Base-by-base conservation (phyloP, 495 filamentous ascomycete species). In the Viridothelium virens region DNA sequence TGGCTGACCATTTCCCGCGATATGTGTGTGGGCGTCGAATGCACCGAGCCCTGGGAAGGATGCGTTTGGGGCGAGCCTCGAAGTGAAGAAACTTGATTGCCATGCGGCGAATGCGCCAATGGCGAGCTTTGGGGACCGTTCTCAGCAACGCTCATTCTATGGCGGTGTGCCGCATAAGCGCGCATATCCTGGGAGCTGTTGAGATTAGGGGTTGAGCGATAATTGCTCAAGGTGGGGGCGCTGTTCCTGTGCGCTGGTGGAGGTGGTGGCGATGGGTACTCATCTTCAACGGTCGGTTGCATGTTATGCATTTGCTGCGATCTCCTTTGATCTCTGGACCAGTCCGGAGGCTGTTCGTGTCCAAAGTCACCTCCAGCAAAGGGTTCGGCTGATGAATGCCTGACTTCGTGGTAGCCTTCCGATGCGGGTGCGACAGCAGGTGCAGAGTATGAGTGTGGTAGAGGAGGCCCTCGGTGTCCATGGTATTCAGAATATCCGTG, bases 221-320 rank as follows among this genome's bases (percentile, higher is more conserved):
- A 72, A 2, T 65, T 68, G 36, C 63, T 65, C 36, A 70, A 63
- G 25, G 69, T 64, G 2, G 74, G 64, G 11, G 75, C 73, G 56
- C 72, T 74, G 63, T 70, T 77, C 47, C 76, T 68, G 59, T 79
- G 77, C 36, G 72, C 69, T 5, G 77, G 77, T 11, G 76, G 76
- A 44, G 77, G 76, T 25, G 77, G 77, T 34, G 77, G 77, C 18
- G 68, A 38, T 39, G 66, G 14, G 1, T 33, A n/a, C 36, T 72
- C 70, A 47, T 67, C 72, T 50, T 75, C 75, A 56, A 74, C 73
- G 25, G 73, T 73, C 16, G 73, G 73, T 65, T 75, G 73, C 72
- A 75, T 72, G 31, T 3, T 34, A 36, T 34, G 53, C 36, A 36
- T 7, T 14, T 34, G 53, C 18, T 4, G 53, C n/a, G 53, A 59